Percentiles rank a stretch among this genome's conserved stretches.
Conservation (phyloP, 192 early-diverging fungal genomes). For the Rhizoclosmatium sp. region DNA sequence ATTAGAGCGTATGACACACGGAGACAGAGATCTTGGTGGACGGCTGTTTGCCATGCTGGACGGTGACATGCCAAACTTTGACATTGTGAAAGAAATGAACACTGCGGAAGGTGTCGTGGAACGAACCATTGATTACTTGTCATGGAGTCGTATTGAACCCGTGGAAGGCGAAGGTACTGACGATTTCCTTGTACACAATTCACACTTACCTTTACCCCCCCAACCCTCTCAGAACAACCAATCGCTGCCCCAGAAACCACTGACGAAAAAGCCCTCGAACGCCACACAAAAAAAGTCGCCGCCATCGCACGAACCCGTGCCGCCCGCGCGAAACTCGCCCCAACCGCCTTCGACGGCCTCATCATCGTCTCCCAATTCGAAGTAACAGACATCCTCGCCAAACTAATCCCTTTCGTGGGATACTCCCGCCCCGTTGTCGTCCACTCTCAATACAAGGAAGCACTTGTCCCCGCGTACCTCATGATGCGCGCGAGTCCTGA, state of each 20-base stretch:
- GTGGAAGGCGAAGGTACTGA: slow-evolving; percentile 63
- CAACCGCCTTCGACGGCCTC: slow-evolving; percentile 73
- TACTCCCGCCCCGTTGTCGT: slow-evolving; percentile 87
- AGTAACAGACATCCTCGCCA: slow-evolving; percentile 73
- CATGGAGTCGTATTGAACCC: slow-evolving; percentile 75
- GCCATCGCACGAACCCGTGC: slow-evolving; percentile 60
- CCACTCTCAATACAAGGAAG: slow-evolving; percentile 66
- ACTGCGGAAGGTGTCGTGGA: slow-evolving; percentile 60
- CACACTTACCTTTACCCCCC: slow-evolving; percentile 43
- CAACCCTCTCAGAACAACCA: background rate
- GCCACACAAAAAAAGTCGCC: background rate
- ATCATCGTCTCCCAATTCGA: slow-evolving; percentile 84
- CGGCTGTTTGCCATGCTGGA: slow-evolving; percentile 24
- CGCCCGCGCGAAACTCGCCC: slow-evolving; percentile 60
- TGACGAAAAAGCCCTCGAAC: slow-evolving; percentile 12
- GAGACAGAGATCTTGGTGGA: slow-evolving; percentile 23
- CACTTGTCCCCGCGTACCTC: slow-evolving; percentile 36
- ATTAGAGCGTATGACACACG: slow-evolving; percentile 75
- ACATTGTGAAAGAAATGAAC: slow-evolving; percentile 43
- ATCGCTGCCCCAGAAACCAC: background rate
- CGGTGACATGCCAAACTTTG: slow-evolving; percentile 17
- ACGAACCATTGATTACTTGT: slow-evolving; percentile 66
- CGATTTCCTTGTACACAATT: slow-evolving; percentile 43
- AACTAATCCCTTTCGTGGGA: slow-evolving; percentile 76
- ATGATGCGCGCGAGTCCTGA: slow-evolving; percentile 71